Base-by-base conservation (phyloP, 2,329 filamentous ascomycete genomes). In the Pseudogymnoascus sp. region DNA sequence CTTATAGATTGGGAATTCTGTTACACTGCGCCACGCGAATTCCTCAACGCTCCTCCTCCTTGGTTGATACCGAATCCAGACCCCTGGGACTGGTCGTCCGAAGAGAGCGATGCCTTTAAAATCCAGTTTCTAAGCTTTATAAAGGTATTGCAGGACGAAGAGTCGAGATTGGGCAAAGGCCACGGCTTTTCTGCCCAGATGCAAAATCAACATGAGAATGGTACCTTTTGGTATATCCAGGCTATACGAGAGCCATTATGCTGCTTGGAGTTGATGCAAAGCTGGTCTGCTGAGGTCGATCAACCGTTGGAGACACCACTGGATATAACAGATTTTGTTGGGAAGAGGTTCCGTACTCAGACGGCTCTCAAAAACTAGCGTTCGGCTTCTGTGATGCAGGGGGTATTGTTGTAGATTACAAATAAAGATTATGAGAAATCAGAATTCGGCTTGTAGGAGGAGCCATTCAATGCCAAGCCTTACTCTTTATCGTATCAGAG, bases 1-100 rank as follows among this genome's bases (percentile, higher is more conserved):
- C 71, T 76, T 0, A 75, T 80, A 4, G 77, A 79, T 66, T 79
- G 76, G 76, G 78, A 79, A 68, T 77, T 75, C 63, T 66, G 73
- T 0, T 77, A 78, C 64, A 70, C 66, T 1, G 76, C 69, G 0
- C 75, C 76, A 0, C 63, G 71, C 8, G 71, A 77, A 39, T 78
- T 77, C 54, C 62, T 57, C 8, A 70, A 72, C 54, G 72, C 75
- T 60, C 73, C 75, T 2, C 77, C 77, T 0, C 77, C 75, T 75
- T 79, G 75, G 77, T 67, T 79, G 2, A 70, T 78, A 1, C 65
- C 78, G 1, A 64, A 73, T 8, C 71, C 73, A 0, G 75, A 78
- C 36, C 65, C 66, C 13, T 78, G 77, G 75, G 16, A 62, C 0
- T 45, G 43, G 43, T 13, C 19, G 13, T 13, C 11, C 11, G 43